Evolutionary conservation across 129 eudicot genomes (phyloP).

Genomic region (Dittrichia graveolens): DNA sequence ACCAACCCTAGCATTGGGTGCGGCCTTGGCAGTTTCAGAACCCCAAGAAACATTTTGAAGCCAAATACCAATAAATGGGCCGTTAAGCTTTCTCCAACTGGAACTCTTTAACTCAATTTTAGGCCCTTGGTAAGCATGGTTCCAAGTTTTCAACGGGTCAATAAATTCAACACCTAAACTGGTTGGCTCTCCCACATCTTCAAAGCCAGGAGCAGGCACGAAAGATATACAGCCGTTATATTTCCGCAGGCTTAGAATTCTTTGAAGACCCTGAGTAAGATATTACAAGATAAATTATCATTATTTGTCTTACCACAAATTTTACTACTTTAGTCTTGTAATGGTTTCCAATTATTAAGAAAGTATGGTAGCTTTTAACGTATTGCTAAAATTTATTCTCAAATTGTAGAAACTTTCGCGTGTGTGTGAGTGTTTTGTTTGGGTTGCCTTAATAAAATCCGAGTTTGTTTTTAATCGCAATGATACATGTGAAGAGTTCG

Average conservation of each 20-base stretch:
- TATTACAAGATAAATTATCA: conserved; percentile 1
- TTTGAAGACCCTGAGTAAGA: conserved; percentile 70
- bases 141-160: conserved; percentile 30
- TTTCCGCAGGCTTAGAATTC: conserved; percentile 63
- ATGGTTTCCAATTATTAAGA: no score
- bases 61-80: conserved; percentile 92
- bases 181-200: conserved; percentile 58
- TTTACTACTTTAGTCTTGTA: no score
- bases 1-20: conserved; percentile 88
- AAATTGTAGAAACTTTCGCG: background rate
- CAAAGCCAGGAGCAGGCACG: conserved; percentile 92
- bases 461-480: no score
- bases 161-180: conserved; percentile 30
- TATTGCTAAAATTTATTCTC: no score
- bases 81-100: conserved; percentile 72
- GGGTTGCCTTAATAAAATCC: no score
- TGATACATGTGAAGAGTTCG: no score
- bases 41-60: conserved; percentile 98
- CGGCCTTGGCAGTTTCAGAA: conserved; percentile 80
- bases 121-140: conserved; percentile 61
- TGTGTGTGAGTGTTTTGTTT: no score
- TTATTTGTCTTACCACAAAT: no score
- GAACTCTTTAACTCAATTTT: conserved; percentile 39
- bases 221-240: conserved; percentile 73
- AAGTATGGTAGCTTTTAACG: no score